Evolutionary conservation across 2,329 filamentous ascomycete genomes (phyloP).

Genomic region (Fusarium phyllophilum): DNA sequence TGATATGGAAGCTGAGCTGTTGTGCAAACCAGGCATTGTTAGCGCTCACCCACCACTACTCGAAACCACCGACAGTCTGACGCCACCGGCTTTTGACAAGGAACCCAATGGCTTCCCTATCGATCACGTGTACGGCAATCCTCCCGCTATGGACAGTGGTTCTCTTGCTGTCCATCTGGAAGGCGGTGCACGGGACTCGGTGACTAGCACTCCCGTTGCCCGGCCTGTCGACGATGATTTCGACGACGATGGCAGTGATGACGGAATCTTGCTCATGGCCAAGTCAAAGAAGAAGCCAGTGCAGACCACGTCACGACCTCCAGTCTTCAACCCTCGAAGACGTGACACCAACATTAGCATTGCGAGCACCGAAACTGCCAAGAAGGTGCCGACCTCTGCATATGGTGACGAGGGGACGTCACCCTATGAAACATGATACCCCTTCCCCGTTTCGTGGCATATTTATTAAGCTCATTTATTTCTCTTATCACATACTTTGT

Average conservation of each 20-base stretch:
- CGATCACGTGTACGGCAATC: constrained; percentile 51
- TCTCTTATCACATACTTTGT: constrained; percentile 32
- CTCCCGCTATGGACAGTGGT: constrained; percentile 48
- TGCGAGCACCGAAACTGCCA: constrained; percentile 71
- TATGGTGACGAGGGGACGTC: constrained; percentile 48
- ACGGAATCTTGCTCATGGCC: constrained; percentile 65
- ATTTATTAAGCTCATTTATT: constrained; percentile 23
- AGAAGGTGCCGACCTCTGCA: constrained; percentile 58
- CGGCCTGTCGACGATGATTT: constrained; percentile 54
- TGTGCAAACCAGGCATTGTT: constrained; percentile 60
- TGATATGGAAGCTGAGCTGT: constrained; percentile 69
- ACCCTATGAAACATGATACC: constrained; percentile 43
- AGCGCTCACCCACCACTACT: constrained; percentile 56
- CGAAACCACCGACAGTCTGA: constrained; percentile 64
- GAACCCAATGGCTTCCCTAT: constrained; percentile 61
- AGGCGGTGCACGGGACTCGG: constrained; percentile 29
- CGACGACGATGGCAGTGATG: constrained; percentile 63
- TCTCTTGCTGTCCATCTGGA: constrained; percentile 46
- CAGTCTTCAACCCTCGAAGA: constrained; percentile 55
- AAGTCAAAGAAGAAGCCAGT: constrained; percentile 58
- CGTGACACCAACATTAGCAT: constrained; percentile 70
- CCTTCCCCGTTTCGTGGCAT: constrained; percentile 30
- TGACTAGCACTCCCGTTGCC: constrained; percentile 43
- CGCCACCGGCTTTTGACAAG: constrained; percentile 62
- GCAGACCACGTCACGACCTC: constrained; percentile 26